Base-by-base conservation (phyloP, 2,329 filamentous ascomycete species). In the Camptophora hylomeconis region DNA sequence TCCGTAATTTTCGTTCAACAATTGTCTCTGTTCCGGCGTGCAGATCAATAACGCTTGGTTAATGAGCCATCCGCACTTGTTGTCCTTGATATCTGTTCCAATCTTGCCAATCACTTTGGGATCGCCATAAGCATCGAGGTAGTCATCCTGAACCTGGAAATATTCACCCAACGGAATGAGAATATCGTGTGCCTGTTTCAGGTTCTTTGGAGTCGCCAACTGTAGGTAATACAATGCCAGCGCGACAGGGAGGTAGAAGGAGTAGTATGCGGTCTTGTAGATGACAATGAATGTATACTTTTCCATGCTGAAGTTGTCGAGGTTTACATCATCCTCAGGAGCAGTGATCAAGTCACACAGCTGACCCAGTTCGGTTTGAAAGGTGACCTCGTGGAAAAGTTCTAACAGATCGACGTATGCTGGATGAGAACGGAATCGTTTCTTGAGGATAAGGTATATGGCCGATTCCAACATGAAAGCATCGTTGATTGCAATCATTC, bases 251-350 rank as follows among this genome's bases (percentile, higher is more conserved):
- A 98, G 78, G 64, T 95, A 95, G 70, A 98, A 98, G 51, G 80
- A 92, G 69, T 98, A 98, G 67, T 92, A 98, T 28, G 89, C 86
- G 14, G 89, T 98, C 75, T 98, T 98, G 75, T 92, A 95, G 60
- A 92, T 81, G 62, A 98, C 89, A 51, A 98, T 98, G 69, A 95
- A 98, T 48, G 68, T 75, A 67, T 93, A 93, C 69, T 93, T 98
- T 38, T 86, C 71, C 58, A 94, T 68, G 56, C 75, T 84, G 69
- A 98, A 98, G 66, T 93, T 93, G 68, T 81, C 67, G 40, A 98
- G 75, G 60, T 95, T 75, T 50, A 95, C 80, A 38, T 76, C 67
- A 56, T 94, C 86, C 62, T 98, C 89, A 22, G 89, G 89, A 20
- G 89, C 89, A 25, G 89, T 98, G 53, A 95, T 73, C 41, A 98